Evolutionary conservation across 78 protist species (phyloP).

Genomic region (Dictyostelium capitatum): DNA sequence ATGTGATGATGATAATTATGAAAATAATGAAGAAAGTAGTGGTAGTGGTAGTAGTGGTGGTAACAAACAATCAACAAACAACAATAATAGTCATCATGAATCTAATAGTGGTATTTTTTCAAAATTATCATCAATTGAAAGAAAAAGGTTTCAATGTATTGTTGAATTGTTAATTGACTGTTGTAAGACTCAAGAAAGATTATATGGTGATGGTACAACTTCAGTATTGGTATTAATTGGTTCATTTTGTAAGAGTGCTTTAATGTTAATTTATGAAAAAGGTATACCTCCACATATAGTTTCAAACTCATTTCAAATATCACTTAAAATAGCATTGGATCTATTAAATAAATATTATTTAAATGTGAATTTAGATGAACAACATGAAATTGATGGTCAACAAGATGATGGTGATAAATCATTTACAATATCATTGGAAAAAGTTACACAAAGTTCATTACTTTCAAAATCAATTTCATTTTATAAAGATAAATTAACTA

Average conservation of each 20-base stretch:
- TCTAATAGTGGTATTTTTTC: neutral
- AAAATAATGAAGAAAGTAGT: neutral
- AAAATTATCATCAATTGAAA: neutral
- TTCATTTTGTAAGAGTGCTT: conserved; percentile 29
- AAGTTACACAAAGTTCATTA: conserved; percentile 32
- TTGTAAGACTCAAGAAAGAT: conserved; percentile 47
- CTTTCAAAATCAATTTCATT: conserved; percentile 55
- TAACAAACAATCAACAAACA: neutral
- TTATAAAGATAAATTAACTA: conserved; percentile 14
- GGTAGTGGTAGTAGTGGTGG: neutral
- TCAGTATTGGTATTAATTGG: conserved; percentile 54
- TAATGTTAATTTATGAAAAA: conserved; percentile 19
- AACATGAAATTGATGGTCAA: neutral
- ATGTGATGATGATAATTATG: neutral
- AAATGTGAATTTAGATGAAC: neutral
- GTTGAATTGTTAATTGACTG: conserved; percentile 37
- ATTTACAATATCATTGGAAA: neutral
- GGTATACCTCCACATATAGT: conserved; percentile 18
- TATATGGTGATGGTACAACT: conserved; percentile 77
- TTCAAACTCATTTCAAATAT: neutral
- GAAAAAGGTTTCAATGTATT: conserved; percentile 24
- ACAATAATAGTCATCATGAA: neutral
- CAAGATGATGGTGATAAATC: neutral
- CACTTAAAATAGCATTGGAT: neutral
- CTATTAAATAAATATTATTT: conserved; percentile 25